Conservation (phyloP, 2,329 filamentous ascomycete genomes). For the Aspergillus flavus region DNA sequence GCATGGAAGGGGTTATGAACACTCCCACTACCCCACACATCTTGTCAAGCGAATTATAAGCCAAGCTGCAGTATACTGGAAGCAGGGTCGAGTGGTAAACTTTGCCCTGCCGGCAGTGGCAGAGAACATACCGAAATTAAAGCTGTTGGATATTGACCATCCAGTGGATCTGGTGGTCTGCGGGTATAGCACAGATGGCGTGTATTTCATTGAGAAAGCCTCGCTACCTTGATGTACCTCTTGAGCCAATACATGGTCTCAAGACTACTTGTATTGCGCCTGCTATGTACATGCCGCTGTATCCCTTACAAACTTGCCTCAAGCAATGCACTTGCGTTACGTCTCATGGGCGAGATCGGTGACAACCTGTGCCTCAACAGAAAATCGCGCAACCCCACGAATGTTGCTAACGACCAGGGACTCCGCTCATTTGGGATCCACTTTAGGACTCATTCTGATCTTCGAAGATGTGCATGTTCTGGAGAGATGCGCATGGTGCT, state of each 20-base stretch:
- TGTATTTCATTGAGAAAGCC: slow-evolving; percentile 5
- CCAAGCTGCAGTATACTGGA: slow-evolving; percentile 16
- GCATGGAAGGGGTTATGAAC: slow-evolving; percentile 22
- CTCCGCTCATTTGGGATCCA: too few relatives aligned
- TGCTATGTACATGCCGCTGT: too few relatives aligned
- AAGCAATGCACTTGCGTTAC: too few relatives aligned
- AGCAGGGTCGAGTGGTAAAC: background rate
- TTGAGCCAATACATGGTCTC: too few relatives aligned
- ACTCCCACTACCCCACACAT: slow-evolving; percentile 28
- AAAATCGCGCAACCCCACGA: too few relatives aligned
- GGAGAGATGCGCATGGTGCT: background rate
- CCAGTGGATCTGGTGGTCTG: slow-evolving; percentile 11
- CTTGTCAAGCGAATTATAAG: slow-evolving; percentile 24
- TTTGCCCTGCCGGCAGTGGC: slow-evolving; percentile 12
- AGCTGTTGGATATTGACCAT: slow-evolving; percentile 14
- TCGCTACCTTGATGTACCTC: background rate
- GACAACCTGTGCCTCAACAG: too few relatives aligned
- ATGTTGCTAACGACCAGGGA: too few relatives aligned
- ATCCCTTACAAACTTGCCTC: too few relatives aligned
- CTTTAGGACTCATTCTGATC: too few relatives aligned
- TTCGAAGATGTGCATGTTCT: too few relatives aligned
- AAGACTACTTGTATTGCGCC: too few relatives aligned
- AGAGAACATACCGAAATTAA: slow-evolving; percentile 15
- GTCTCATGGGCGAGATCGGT: too few relatives aligned
- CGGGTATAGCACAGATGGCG: slow-evolving; percentile 2